Percentiles rank a stretch among this genome's conserved stretches.
Conservation (phyloP, 148 eudicot species). For the Spergularia marina region DNA sequence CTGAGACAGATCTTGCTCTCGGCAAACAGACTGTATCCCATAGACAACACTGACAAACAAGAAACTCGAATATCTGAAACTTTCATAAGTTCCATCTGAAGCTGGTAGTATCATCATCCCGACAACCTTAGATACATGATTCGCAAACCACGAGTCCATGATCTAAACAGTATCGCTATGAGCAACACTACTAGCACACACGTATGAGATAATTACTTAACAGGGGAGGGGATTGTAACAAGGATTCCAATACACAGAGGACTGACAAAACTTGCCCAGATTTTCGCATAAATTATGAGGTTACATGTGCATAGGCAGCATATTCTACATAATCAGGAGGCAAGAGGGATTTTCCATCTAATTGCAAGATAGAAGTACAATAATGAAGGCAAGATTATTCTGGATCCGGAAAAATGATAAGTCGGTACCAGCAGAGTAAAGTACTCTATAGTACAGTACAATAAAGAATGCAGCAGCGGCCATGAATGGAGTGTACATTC, state of each 20-base stretch:
- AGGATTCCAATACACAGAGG: background rate
- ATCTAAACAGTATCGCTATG: too few relatives aligned
- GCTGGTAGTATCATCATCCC: too few relatives aligned
- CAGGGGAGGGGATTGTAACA: background rate
- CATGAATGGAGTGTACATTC: constrained; percentile 1
- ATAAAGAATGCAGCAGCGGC: constrained; percentile 11
- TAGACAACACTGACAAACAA: too few relatives aligned
- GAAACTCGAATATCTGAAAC: too few relatives aligned
- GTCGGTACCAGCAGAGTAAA: constrained; percentile 3
- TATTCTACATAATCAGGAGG: background rate
- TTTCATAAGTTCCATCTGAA: too few relatives aligned
- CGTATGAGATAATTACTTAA: background rate
- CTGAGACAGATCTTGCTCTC: too few relatives aligned
- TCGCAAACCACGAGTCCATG: too few relatives aligned
- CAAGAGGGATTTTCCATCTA: background rate
- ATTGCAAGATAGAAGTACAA: constrained; percentile 6
- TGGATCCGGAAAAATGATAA: constrained; percentile 9
- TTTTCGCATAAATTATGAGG: background rate
- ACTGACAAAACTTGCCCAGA: background rate
- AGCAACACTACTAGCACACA: background rate
- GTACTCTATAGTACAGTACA: constrained; percentile 20
- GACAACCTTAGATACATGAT: too few relatives aligned
- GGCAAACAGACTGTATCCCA: too few relatives aligned
- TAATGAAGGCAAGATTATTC: constrained; percentile 9
- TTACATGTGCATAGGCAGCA: background rate